Evolutionary conservation across 2,329 filamentous ascomycete genomes (phyloP).

Genomic region (Pochonia chlamydosporia): DNA sequence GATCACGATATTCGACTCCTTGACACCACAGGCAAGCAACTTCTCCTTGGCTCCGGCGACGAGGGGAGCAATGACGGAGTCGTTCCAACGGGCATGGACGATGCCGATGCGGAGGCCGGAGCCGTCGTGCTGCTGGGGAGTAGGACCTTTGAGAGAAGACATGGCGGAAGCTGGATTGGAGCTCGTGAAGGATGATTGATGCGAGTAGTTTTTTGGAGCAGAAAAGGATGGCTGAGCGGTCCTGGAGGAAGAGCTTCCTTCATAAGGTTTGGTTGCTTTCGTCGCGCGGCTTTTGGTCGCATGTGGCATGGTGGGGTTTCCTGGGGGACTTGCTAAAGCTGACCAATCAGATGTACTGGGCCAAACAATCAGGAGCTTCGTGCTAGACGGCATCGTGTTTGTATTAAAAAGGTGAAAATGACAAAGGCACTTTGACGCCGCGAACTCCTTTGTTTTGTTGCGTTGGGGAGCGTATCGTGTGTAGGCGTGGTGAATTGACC

Average conservation of each 20-base stretch:
- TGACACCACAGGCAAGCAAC: slow-evolving; percentile 73
- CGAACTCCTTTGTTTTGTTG: no score
- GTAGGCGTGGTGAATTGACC: no score
- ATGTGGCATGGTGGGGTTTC: slow-evolving; percentile 1
- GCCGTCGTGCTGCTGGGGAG: slow-evolving; percentile 56
- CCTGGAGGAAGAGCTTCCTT: neutral
- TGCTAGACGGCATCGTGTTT: no score
- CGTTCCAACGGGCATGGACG: slow-evolving; percentile 94
- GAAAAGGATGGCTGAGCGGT: neutral
- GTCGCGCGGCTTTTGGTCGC: neutral
- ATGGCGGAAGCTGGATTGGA: neutral
- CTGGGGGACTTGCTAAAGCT: neutral
- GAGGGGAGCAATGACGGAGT: slow-evolving; percentile 77
- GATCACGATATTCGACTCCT: slow-evolving; percentile 79
- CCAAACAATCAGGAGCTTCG: no score
- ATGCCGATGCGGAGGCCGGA: slow-evolving; percentile 83
- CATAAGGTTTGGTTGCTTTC: no score
- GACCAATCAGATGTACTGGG: slow-evolving; percentile 3
- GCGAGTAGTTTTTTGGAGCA: neutral
- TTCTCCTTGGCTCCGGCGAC: slow-evolving; percentile 74
- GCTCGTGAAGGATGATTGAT: neutral
- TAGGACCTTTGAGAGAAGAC: slow-evolving; percentile 48
- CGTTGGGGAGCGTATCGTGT: neutral
- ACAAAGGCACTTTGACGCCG: no score
- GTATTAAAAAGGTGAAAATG: no score